These are phyloP conservation scores for Curvularia lunata DNA, from an alignment of 2,329 filamentous ascomycete genomes.

Conservation along the genomic window DNA sequence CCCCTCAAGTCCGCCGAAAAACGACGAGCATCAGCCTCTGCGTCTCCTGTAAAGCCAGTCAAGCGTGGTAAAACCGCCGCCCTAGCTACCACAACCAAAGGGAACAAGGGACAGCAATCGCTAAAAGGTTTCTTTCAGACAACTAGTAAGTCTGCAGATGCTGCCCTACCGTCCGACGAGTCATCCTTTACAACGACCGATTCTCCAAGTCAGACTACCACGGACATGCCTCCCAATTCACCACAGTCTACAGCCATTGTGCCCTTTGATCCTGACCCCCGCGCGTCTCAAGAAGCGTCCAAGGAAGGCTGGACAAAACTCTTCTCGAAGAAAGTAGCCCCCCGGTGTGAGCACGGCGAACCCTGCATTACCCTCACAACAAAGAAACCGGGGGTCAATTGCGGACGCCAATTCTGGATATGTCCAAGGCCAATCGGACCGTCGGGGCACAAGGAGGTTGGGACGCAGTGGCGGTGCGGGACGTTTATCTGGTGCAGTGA, in stretches of 20 bases:
- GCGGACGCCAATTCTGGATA: constrained; percentile 70
- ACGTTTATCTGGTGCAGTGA: constrained; percentile 79
- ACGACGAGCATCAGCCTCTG: constrained; percentile 31
- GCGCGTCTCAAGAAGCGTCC: constrained; percentile 61
- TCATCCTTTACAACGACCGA: constrained; percentile 8
- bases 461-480: constrained; percentile 83
- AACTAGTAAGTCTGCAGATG: constrained; percentile 43
- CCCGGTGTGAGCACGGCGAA: constrained; percentile 86
- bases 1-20: constrained; percentile 41
- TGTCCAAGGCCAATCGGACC: constrained; percentile 78
- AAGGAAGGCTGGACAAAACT: constrained; percentile 88
- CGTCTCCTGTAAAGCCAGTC: constrained; percentile 27
- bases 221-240: constrained; percentile 9
- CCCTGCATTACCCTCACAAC: constrained; percentile 83
- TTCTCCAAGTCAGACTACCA: constrained; percentile 6
- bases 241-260: constrained; percentile 7
- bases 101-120: constrained; percentile 62
- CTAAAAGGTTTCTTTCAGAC: constrained; percentile 75
- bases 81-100: constrained; percentile 26
- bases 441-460: constrained; percentile 81
- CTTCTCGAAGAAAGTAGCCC: constrained; percentile 74
- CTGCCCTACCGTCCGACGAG: constrained; percentile 8
- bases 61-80: constrained; percentile 61
- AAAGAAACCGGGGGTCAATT: constrained; percentile 88
- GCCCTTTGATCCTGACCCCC: constrained; percentile 31